phyloP scores from a whole-genome alignment of 768 basidiomycete genomes.

The Lepiota brunneoincarnata region DNA sequence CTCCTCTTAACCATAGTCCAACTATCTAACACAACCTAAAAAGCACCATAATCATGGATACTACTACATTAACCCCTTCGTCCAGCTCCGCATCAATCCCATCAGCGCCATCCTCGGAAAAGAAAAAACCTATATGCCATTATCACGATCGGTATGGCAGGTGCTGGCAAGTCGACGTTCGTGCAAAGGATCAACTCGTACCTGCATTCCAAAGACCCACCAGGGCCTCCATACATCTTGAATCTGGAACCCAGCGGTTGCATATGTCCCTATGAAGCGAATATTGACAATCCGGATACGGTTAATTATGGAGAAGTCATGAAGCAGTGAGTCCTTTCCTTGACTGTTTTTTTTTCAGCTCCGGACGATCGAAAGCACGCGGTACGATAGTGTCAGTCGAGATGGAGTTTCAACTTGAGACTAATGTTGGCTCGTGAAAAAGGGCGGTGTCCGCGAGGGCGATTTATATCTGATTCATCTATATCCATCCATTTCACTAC shows the following conservation, averaged over 20 bases:
- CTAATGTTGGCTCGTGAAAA: neutral
- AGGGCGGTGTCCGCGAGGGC: no score
- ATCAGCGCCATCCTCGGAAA: conserved; percentile 18
- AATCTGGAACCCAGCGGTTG: conserved; percentile 97
- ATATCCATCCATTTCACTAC: conserved; percentile 10
- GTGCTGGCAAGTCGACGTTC: conserved; percentile 96
- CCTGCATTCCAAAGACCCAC: conserved; percentile 65
- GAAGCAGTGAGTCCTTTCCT: conserved; percentile 85
- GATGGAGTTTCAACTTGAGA: neutral
- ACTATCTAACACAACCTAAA: neutral
- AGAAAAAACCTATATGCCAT: conserved; percentile 77
- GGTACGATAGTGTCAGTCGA: neutral
- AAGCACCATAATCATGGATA: neutral
- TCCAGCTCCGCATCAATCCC: conserved; percentile 12
- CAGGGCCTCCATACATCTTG: conserved; percentile 87
- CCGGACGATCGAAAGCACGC: neutral
- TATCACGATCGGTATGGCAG: conserved; percentile 94
- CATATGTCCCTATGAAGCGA: conserved; percentile 91
- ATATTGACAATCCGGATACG: conserved; percentile 98
- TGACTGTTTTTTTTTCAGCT: conserved; percentile 15
- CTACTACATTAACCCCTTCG: neutral
- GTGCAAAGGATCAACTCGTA: conserved; percentile 94
- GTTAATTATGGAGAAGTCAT: conserved; percentile 98
- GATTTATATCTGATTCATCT: neutral
- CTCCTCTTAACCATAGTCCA: neutral